Base-by-base conservation (phyloP, 2,329 filamentous ascomycete genomes). In the Tolypocladium endophyticum region DNA sequence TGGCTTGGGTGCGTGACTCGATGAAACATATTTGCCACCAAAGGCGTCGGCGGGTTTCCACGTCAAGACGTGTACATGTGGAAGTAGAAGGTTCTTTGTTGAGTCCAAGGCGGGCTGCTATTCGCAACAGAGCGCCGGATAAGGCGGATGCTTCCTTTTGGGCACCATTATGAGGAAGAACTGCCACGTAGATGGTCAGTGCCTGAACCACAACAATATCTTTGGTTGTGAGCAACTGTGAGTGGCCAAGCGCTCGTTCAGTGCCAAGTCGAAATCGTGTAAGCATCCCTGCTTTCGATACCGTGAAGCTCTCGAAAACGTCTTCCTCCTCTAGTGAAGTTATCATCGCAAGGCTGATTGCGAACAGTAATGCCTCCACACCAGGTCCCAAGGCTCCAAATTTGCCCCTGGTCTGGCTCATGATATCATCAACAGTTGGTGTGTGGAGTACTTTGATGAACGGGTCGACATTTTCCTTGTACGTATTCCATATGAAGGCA, bases 11-110 rank as follows among this genome's bases (percentile, higher is more conserved):
- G 43, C 61, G 59, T 2, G 67, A 69, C 39, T 71, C 67, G 3
- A 71, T 50, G 47, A 71, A 69, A 55, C 67, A 68, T 9, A 71
- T 65, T 12, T 71, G 69, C 67, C 68, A 69, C 67, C 68, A 70
- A 0, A 70, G 30, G 12, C 67, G 64, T 36, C 65, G 61, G 18
- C 65, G 63, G 0, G 56, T 55, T n/a, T 70, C 67, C 12, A 58
- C 36, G 9, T 68, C 65, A 1, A 65, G 43, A 12, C 58, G 52
- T 2, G 36, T 7, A 14, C 7, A n/a, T 8, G 28, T 33, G 16
- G 28, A 52, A 20, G 28, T 12, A 11, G 47, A 25, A 33, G 25
- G 28, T 3, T 60, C 59, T 52, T 7, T 57, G 55, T 70, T 65
- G 20, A 71, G 61, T 0, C 63, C 61, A 0, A 62, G 50, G 2